Evolutionary conservation across 257 asterid genomes (phyloP), one percentile per base, ranked within the genome.

Genomic region (Solanum stenotomum): DNA sequence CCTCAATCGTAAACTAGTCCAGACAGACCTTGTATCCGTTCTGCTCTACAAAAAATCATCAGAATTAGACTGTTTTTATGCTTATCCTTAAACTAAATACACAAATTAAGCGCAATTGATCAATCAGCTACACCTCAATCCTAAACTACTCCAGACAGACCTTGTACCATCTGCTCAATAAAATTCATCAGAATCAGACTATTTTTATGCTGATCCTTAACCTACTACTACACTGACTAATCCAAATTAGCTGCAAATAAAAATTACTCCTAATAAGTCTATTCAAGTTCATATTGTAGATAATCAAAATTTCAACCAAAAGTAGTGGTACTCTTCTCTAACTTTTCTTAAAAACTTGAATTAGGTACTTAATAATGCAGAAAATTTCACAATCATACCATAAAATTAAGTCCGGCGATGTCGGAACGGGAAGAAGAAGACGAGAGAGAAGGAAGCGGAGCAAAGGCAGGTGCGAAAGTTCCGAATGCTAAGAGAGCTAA

Each of bases 371-470:
- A 79, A 15, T 5, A 25, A 79, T 27, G 29, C 10, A 79, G 8
- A 46, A 81, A 27, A 46, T 1, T 9, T 49, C 67, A 44, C 61
- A 79, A 8, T 79, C 85, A 29, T 79, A 79, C 85, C 85, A 79
- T 12, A 44, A 5, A 81, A 31, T 46, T 46, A 81, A 46, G 42
- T 16, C 7, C 3, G 0, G 38, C 84, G 37, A 87, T 86, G 77
- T 88, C 88, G 75, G 90, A 87, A 63, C 49, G 92, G 37, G 46
- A 88, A 79, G 91, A 74, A 44, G 38, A 86, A 82, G 91, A 87
- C 34, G 44, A 81, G 86, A 88, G 86, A n/a, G 96, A 90, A 40
- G 96, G 96, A 88, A 94, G 93, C 10, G 94, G 94, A 88, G 94
- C 93, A 83, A 93, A 92, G n/a, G 88, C 88, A 35, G 88, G 92